Evolutionary conservation across 2,329 filamentous ascomycete species (phyloP).

Genomic region (Annulohypoxylon truncatum): DNA sequence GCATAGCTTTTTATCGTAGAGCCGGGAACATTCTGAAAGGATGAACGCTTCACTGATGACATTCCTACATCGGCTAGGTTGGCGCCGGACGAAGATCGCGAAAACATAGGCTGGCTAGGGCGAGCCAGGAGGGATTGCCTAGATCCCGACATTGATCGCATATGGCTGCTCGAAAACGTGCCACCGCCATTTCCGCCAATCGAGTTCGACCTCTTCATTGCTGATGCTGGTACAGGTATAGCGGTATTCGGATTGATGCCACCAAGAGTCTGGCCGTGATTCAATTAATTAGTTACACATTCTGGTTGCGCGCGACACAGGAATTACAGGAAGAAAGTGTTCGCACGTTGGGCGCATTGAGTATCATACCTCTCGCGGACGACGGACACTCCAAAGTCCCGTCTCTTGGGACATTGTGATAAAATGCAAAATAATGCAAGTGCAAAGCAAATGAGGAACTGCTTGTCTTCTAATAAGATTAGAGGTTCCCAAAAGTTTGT

Average conservation of each 20-base stretch:
- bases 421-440: constrained; percentile 7
- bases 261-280: constrained; percentile 77
- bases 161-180: constrained; percentile 77
- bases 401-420: constrained; percentile 84
- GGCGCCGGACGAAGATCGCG: constrained; percentile 83
- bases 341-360: constrained; percentile 17
- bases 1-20: constrained; percentile 78
- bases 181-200: constrained; percentile 73
- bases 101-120: constrained; percentile 87
- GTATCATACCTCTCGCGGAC: constrained; percentile 83
- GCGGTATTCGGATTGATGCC: constrained; percentile 84
- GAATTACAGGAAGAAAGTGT: background rate
- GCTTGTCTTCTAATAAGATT: constrained; percentile 16
- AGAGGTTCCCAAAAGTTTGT: constrained; percentile 13
- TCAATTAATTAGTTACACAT: constrained; percentile 27
- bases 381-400: constrained; percentile 90
- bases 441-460: background rate
- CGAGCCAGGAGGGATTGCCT: constrained; percentile 86
- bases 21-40: constrained; percentile 73
- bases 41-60: constrained; percentile 86
- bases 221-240: constrained; percentile 90
- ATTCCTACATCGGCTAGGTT: constrained; percentile 84
- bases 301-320: constrained; percentile 30
- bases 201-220: constrained; percentile 92
- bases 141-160: constrained; percentile 83